These are phyloP conservation scores for Ogataea philodendri DNA, from an alignment of 805 yeast genomes.

Conservation along the genomic window DNA sequence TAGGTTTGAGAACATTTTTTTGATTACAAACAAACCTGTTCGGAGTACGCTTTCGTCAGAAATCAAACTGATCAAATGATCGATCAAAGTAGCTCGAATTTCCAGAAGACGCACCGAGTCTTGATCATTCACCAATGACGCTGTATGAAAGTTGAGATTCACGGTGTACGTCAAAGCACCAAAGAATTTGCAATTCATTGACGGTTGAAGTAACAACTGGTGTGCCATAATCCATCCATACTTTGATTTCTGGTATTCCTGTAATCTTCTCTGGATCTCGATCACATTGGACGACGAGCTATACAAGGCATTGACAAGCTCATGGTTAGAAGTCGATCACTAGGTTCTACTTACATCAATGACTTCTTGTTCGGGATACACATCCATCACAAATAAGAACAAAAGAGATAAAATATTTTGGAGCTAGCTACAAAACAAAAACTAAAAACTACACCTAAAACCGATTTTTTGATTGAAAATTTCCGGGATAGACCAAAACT, in stretches of 20 bases:
- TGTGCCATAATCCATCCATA: slow-evolving; percentile 60
- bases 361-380: slow-evolving; percentile 5
- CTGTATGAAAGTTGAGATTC: slow-evolving; percentile 39
- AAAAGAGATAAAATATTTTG: slow-evolving; percentile 1
- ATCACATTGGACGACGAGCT: slow-evolving; percentile 38
- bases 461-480: slow-evolving; percentile 2
- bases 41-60: slow-evolving; percentile 17
- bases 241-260: slow-evolving; percentile 53
- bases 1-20: slow-evolving; percentile 56
- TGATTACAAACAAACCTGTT: slow-evolving; percentile 44
- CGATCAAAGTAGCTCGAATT: slow-evolving; percentile 11
- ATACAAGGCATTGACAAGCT: slow-evolving; percentile 44
- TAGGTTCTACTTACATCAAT: slow-evolving; percentile 3
- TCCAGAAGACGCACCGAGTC: slow-evolving; percentile 10
- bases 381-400: slow-evolving; percentile 7
- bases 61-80: slow-evolving; percentile 17
- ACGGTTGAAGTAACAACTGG: slow-evolving; percentile 40
- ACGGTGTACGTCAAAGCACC: slow-evolving; percentile 83
- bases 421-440: background rate
- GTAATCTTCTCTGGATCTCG: slow-evolving; percentile 53
- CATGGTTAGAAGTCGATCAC: background rate
- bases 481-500: too few species aligned
- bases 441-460: slow-evolving; percentile 5
- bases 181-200: slow-evolving; percentile 60
- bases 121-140: slow-evolving; percentile 7